Conservation (phyloP, 495 filamentous ascomycete species). For the Aspergillus ellipticus region DNA sequence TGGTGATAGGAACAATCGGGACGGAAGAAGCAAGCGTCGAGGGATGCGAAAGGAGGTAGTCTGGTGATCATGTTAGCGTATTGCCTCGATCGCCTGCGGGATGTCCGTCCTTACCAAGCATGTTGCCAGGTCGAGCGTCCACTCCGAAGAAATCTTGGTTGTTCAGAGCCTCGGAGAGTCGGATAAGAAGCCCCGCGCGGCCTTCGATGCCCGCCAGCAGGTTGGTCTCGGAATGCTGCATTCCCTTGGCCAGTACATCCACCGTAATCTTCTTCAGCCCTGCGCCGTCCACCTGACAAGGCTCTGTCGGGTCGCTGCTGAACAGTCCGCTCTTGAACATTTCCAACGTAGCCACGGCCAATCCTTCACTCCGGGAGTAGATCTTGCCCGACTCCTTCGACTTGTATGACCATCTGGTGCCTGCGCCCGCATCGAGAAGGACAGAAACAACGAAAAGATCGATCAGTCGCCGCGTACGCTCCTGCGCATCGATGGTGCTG, state of each 20-base stretch:
- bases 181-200: constrained; percentile 72
- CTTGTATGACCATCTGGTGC: constrained; percentile 73
- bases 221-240: constrained; percentile 80
- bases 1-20: constrained; percentile 85
- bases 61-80: constrained; percentile 39
- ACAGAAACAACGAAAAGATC: constrained; percentile 68
- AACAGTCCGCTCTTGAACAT: constrained; percentile 98
- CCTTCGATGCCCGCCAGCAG: constrained; percentile 87
- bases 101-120: constrained; percentile 72
- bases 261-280: constrained; percentile 74
- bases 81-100: too few species aligned
- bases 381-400: constrained; percentile 82
- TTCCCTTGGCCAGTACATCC: constrained; percentile 68
- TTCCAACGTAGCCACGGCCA: constrained; percentile 90
- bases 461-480: constrained; percentile 61
- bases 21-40: constrained; percentile 81
- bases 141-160: constrained; percentile 83
- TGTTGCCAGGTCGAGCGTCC: constrained; percentile 83
- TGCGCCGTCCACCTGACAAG: constrained; percentile 82
- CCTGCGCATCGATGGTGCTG: constrained; percentile 55
- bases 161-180: constrained; percentile 71
- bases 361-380: constrained; percentile 83
- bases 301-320: constrained; percentile 75
- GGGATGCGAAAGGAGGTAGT: constrained; percentile 89
- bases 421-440: constrained; percentile 64